Conservation (phyloP, 2,329 filamentous ascomycete genomes). For the Penicillium nordicum region DNA sequence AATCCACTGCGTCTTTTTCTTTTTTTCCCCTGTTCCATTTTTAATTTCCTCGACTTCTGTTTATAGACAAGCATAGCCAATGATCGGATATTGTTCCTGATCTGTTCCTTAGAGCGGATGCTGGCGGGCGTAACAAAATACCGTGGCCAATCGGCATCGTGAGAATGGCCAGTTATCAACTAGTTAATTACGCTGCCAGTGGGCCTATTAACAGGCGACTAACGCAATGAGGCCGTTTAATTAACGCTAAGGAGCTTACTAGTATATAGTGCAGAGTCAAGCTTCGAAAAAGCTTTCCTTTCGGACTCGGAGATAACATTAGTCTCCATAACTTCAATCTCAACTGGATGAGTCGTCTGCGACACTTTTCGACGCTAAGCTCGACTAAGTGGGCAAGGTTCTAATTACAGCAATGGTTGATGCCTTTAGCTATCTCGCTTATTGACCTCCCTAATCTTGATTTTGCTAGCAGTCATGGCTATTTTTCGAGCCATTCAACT, state of each 20-base stretch:
- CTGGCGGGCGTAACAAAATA: not conserved
- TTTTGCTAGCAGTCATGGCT: not conserved
- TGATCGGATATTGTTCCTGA: not conserved
- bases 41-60: not conserved
- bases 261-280: not conserved
- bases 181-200: not conserved
- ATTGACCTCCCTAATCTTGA: conserved; percentile 8
- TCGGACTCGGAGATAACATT: not conserved
- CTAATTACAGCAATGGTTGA: conserved; percentile 1
- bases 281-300: not conserved
- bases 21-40: not conserved
- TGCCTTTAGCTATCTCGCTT: conserved; percentile 1
- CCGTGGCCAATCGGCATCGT: not conserved
- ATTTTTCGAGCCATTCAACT: not conserved
- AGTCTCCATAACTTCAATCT: not conserved
- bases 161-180: no score
- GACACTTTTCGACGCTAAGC: not conserved
- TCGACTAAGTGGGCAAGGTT: conserved; percentile 2
- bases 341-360: not conserved
- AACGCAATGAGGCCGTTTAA: not conserved
- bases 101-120: not conserved
- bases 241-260: not conserved
- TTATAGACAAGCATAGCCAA: not conserved
- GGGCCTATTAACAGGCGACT: not conserved
- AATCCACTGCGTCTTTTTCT: not conserved